Base-by-base conservation (phyloP, 1,139 yeast genomes). In the Yamadazyma mexicana region DNA sequence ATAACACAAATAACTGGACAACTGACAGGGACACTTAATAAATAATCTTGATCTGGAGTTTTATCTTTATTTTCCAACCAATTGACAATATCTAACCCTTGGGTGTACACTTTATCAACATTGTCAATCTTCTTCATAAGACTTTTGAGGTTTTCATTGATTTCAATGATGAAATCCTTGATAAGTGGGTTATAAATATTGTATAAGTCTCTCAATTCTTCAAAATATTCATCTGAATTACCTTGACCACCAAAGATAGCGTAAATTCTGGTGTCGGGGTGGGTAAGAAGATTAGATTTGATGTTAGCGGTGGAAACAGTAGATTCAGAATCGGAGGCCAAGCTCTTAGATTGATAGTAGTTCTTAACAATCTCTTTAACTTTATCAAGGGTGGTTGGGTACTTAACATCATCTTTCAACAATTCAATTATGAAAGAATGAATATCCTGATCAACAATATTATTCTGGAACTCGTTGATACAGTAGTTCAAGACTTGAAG, bases 241-340 rank as follows among this genome's bases (percentile, higher is more conserved):
- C 99, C 99, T 73, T 92, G 99, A 56, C 99, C 99, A 62, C 99
- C 98, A 56, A 92, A 92, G 49, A 92, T 82, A 47, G 97, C 96
- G 46, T 77, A 81, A 43, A 89, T 65, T 46, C 75, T 69, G 39
- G 94, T 89, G 27, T 71, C 66, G 26, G 55, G 41, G 36, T 72
- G 35, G 42, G 59, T 59, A 56, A 76, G 69, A 49, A 79, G 66
- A 40, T 80, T 87, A 24, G 92, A 62, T 43, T 59, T 64, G 33
- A 59, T 52, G 54, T 81, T 73, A 54, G 81, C 68, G 38, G 83
- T 65, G 14, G 91, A 84, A 22, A 34, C 33, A 17, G 9, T 20
- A 10, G 24, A 14, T 5, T 24, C 28, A 4, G 33, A n/a, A 9
- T 17, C 8, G 8, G 26, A 12, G 14, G 38, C 37, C 18, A 48